Evolutionary conservation across 1,139 yeast genomes (phyloP).

Genomic region (Pneumocystis sp.): DNA sequence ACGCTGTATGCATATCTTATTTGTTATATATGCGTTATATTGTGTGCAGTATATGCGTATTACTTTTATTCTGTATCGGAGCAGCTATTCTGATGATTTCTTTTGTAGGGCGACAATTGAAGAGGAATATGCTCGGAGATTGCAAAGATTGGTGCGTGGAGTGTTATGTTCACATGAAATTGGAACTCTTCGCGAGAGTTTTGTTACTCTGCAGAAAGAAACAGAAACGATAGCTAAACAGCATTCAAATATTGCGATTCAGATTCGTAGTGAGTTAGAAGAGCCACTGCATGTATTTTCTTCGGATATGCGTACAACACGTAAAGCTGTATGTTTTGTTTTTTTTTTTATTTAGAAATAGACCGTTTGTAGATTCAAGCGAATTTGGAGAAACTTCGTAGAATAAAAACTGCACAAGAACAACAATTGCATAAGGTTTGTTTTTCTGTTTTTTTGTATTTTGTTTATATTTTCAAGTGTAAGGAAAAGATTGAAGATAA

Average conservation of each 20-base stretch:
- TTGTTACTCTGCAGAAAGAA: slow-evolving; percentile 45
- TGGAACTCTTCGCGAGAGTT: slow-evolving; percentile 42
- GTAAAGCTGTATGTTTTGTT: slow-evolving; percentile 26
- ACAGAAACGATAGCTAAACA: slow-evolving; percentile 37
- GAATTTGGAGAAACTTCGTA: slow-evolving; percentile 30
- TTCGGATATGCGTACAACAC: slow-evolving; percentile 30
- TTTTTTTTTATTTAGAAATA: background rate
- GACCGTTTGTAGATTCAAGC: slow-evolving; percentile 22
- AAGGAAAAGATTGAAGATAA: slow-evolving; percentile 44
- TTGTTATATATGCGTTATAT: background rate
- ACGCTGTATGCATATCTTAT: background rate
- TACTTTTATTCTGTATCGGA: too few species aligned
- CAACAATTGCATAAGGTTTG: slow-evolving; percentile 3
- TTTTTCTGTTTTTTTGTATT: slow-evolving; percentile 5
- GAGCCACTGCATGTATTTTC: slow-evolving; percentile 32
- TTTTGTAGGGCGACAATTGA: slow-evolving; percentile 39
- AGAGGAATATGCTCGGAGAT: slow-evolving; percentile 49
- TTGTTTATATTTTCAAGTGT: slow-evolving; percentile 28
- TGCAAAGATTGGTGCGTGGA: slow-evolving; percentile 32
- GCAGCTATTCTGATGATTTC: background rate
- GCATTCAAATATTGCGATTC: slow-evolving; percentile 34
- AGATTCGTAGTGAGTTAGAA: slow-evolving; percentile 30
- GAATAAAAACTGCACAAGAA: slow-evolving; percentile 27
- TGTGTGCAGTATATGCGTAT: too few species aligned
- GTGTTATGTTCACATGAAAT: slow-evolving; percentile 46